phyloP scores from a whole-genome alignment of 2,329 filamentous ascomycete genomes.

The Colletotrichum trifolii region DNA sequence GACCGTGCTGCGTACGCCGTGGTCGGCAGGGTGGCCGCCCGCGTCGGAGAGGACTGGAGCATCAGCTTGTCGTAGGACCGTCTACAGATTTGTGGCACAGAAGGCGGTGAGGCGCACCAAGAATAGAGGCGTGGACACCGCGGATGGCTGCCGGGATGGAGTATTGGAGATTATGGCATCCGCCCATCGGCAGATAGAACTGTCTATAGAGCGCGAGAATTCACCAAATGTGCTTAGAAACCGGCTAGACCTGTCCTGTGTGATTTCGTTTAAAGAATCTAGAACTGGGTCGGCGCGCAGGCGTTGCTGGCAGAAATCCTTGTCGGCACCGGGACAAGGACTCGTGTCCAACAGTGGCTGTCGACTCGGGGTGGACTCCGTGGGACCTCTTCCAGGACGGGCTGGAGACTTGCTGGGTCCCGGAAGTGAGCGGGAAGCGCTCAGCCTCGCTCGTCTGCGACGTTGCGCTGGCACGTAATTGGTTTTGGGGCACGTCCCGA shows the following conservation, averaged over 20 bases:
- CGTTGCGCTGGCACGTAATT: constrained; percentile 8
- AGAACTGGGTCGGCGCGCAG: constrained; percentile 4
- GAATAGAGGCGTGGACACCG: constrained; percentile 14
- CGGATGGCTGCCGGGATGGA: constrained; percentile 23
- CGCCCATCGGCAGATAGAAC: constrained; percentile 3
- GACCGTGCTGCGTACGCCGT: constrained; percentile 63
- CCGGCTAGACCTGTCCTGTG: background rate
- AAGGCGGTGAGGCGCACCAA: constrained; percentile 1
- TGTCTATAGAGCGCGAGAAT: constrained; percentile 8
- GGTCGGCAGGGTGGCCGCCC: constrained; percentile 62
- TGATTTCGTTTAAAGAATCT: constrained; percentile 24
- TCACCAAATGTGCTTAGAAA: background rate
- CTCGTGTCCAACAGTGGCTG: no score
- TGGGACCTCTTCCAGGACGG: constrained; percentile 15
- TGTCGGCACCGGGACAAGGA: no score
- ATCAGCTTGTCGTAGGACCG: constrained; percentile 46
- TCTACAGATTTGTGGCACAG: no score
- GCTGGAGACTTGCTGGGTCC: constrained; percentile 6
- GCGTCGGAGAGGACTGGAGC: constrained; percentile 66
- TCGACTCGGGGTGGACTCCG: constrained; percentile 11
- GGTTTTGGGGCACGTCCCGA: background rate
- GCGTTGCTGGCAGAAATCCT: background rate
- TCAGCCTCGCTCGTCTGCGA: constrained; percentile 31
- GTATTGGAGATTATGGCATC: background rate
- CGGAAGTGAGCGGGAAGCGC: background rate